Base-by-base conservation (phyloP, 352 stramenopile species). In the Pythium monospermum region DNA sequence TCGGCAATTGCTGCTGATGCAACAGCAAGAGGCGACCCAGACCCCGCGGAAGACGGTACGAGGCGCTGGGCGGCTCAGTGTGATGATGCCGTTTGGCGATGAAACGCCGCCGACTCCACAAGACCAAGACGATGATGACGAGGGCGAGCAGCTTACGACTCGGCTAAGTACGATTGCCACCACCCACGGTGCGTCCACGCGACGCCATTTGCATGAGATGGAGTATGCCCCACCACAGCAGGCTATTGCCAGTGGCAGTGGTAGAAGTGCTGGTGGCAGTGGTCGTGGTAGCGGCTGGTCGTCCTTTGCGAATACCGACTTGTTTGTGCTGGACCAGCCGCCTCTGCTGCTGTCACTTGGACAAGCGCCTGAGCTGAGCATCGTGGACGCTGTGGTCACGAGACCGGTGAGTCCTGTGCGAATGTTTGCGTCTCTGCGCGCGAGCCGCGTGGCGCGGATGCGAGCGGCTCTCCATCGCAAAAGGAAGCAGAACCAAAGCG, bases 81-180 rank as follows among this genome's bases (percentile, higher is more conserved):
- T 64, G 11, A 69, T 75, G 57, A 64, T 71, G 23, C 69, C 69
- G 2, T 79, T 79, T 28, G 49, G 69, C 30, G 69, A 78, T n/a
- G 23, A 50, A 55, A n/a, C 15, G 36, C 2, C 44, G 4, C 28
- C 39, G 45, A 15, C 26, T 16, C 25, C 7, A 19, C n/a, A 13
- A 10, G 10, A 37, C n/a, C 16, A 40, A 25, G 16, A 23, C 44
- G n/a, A n/a, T n/a, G n/a, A n/a, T n/a, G n/a, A n/a, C n/a, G n/a
- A n/a, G n/a, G n/a, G n/a, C n/a, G n/a, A n/a, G n/a, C n/a, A n/a
- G n/a, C n/a, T n/a, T n/a, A n/a, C n/a, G n/a, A n/a, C n/a, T n/a
- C n/a, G n/a, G n/a, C n/a, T n/a, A n/a, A n/a, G n/a, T n/a, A n/a
- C n/a, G n/a, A n/a, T n/a, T n/a, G n/a, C n/a, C n/a, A n/a, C n/a